These are phyloP conservation scores for Fusarium mexicanum DNA, from an alignment of 2,329 filamentous ascomycete genomes.

Conservation along the genomic window DNA sequence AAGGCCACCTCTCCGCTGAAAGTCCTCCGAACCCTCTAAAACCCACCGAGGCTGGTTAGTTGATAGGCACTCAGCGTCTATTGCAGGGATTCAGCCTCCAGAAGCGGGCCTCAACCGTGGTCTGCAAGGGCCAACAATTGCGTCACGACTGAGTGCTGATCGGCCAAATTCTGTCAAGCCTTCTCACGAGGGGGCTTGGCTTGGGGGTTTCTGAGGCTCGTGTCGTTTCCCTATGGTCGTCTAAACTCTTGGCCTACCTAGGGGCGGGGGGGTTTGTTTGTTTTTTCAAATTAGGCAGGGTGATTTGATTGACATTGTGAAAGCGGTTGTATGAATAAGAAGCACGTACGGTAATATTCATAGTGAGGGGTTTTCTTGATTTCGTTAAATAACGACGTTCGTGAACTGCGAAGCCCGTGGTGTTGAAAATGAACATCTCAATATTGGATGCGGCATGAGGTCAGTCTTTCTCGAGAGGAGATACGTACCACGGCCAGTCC, in stretches of 20 bases:
- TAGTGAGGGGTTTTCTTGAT: slow-evolving; percentile 17
- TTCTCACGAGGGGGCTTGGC: slow-evolving; percentile 37
- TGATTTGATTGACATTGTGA: slow-evolving; percentile 7
- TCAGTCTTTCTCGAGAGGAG: background rate
- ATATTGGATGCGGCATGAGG: slow-evolving; percentile 32
- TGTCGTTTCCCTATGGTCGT: slow-evolving; percentile 31
- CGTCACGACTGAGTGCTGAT: slow-evolving; percentile 47
- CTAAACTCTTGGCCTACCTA: slow-evolving; percentile 34
- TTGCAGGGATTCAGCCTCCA: slow-evolving; percentile 5
- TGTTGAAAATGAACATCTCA: slow-evolving; percentile 21
- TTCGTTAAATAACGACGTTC: background rate
- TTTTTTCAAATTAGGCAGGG: slow-evolving; percentile 28
- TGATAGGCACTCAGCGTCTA: slow-evolving; percentile 13
- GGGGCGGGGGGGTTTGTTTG: slow-evolving; percentile 29
- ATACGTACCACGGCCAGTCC: background rate
- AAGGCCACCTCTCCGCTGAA: slow-evolving; percentile 10
- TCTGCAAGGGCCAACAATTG: slow-evolving; percentile 44
- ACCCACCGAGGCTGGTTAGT: slow-evolving; percentile 5
- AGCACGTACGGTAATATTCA: background rate
- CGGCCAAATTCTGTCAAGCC: slow-evolving; percentile 38
- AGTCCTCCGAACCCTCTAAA: slow-evolving; percentile 11
- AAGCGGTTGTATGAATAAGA: background rate
- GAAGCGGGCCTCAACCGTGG: slow-evolving; percentile 32
- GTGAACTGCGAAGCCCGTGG: background rate
- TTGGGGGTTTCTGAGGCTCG: slow-evolving; percentile 28